Conservation (phyloP, 192 early-diverging fungal genomes). For the Funneliformis mosseae region DNA sequence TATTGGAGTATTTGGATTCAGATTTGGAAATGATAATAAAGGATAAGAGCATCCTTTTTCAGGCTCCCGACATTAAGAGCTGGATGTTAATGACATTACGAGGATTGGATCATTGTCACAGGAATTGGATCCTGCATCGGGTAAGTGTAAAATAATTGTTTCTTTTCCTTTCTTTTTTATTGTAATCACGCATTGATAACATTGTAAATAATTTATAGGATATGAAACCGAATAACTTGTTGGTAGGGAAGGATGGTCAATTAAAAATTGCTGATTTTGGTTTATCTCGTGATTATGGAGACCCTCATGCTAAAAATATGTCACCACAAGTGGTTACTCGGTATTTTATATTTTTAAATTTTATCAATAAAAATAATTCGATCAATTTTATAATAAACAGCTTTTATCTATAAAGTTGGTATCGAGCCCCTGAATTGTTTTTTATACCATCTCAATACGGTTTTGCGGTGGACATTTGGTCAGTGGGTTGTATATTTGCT, state of each 20-base stretch:
- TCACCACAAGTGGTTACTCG: constrained; percentile 93
- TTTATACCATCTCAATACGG: constrained; percentile 89
- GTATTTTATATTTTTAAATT: constrained; percentile 33
- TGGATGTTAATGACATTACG: constrained; percentile 98
- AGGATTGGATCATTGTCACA: constrained; percentile 91
- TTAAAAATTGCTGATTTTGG: constrained; percentile 99
- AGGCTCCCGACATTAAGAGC: constrained; percentile 89
- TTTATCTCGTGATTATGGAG: constrained; percentile 93
- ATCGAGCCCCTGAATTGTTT: constrained; percentile 93
- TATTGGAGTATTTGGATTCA: constrained; percentile 92
- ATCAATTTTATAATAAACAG: background rate
- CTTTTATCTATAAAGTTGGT: constrained; percentile 68
- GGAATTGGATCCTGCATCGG: constrained; percentile 87
- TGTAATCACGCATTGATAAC: background rate
- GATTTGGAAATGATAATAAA: constrained; percentile 98
- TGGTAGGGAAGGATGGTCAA: constrained; percentile 81
- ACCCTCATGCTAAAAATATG: constrained; percentile 71
- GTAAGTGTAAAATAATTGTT: constrained; percentile 42
- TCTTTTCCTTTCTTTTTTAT: background rate
- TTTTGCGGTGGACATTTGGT: constrained; percentile 93
- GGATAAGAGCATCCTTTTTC: constrained; percentile 86
- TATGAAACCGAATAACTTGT: constrained; percentile 88
- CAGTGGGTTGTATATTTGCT: constrained; percentile 97
- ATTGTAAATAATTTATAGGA: constrained; percentile 51
- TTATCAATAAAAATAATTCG: background rate